These are phyloP conservation scores for Tubosaeta sp. DNA, from an alignment of 768 basidiomycete genomes.

Conservation along the genomic window DNA sequence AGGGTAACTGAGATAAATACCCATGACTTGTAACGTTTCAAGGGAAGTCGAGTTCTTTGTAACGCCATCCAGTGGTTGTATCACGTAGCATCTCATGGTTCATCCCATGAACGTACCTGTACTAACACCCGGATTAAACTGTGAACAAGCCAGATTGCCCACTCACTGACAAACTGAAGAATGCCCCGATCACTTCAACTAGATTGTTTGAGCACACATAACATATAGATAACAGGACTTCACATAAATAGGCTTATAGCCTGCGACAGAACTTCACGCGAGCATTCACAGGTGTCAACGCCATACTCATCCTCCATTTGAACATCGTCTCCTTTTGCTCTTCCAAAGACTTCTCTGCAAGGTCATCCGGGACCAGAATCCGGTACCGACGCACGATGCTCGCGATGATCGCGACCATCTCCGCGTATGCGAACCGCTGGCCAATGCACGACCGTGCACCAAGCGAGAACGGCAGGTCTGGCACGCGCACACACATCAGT, in stretches of 20 bases:
- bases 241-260: background rate
- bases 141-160: background rate
- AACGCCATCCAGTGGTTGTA: background rate
- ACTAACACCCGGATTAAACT: background rate
- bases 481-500: background rate
- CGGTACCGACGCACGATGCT: conserved; percentile 40
- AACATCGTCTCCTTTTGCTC: conserved; percentile 34
- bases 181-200: too few relatives aligned
- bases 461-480: conserved; percentile 42
- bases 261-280: conserved; percentile 22
- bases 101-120: background rate
- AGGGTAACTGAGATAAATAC: background rate
- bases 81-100: background rate
- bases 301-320: conserved; percentile 35
- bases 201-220: too few relatives aligned
- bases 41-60: background rate
- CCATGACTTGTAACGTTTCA: background rate
- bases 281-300: conserved; percentile 32
- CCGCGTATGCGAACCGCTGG: conserved; percentile 43
- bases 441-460: conserved; percentile 48
- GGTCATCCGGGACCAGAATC: conserved; percentile 36
- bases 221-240: background rate
- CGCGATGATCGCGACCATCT: conserved; percentile 41
- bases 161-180: too few relatives aligned
- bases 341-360: conserved; percentile 25